A percentile compares a stretch with the other conserved stretches of the same genome.
Evolutionary conservation across 441 rosid species (phyloP).

Genomic region (Melastoma candidum): DNA sequence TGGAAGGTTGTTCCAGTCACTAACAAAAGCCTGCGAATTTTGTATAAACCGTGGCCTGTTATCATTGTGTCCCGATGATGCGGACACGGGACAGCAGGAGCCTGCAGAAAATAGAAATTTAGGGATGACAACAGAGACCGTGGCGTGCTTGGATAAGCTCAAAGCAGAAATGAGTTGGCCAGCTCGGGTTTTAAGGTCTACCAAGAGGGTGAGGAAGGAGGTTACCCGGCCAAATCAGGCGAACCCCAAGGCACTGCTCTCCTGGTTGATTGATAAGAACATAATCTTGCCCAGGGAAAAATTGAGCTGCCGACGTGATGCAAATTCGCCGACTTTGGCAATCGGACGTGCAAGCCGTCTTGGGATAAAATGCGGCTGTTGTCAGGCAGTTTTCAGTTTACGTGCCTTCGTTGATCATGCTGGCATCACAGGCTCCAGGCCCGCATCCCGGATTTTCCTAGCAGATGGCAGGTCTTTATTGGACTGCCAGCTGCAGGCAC

Average conservation of each 20-base stretch:
- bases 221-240: slow-evolving; percentile 24
- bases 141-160: slow-evolving; percentile 7
- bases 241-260: slow-evolving; percentile 44
- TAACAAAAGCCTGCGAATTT: slow-evolving; percentile 34
- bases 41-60: slow-evolving; percentile 9
- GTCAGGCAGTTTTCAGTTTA: slow-evolving; percentile 35
- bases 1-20: slow-evolving; percentile 31
- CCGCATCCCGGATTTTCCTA: slow-evolving; percentile 47
- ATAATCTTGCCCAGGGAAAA: slow-evolving; percentile 49
- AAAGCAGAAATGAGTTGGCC: slow-evolving; percentile 6
- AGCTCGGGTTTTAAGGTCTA: slow-evolving; percentile 25
- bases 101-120: background rate
- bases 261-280: slow-evolving; percentile 70
- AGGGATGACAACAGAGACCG: too few species aligned
- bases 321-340: slow-evolving; percentile 20
- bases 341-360: slow-evolving; percentile 49
- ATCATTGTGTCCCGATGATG: too few species aligned
- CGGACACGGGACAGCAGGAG: slow-evolving; percentile 1
- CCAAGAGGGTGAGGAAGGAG: slow-evolving; percentile 40
- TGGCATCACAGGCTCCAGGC: slow-evolving; percentile 24
- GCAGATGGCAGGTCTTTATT: slow-evolving; percentile 77
- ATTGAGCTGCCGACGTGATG: slow-evolving; percentile 30
- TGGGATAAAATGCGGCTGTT: slow-evolving; percentile 70
- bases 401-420: slow-evolving; percentile 52
- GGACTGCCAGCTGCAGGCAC: slow-evolving; percentile 48